phyloP scores from a whole-genome alignment of 2,329 filamentous ascomycete species.

The Diplodia sapinea region DNA sequence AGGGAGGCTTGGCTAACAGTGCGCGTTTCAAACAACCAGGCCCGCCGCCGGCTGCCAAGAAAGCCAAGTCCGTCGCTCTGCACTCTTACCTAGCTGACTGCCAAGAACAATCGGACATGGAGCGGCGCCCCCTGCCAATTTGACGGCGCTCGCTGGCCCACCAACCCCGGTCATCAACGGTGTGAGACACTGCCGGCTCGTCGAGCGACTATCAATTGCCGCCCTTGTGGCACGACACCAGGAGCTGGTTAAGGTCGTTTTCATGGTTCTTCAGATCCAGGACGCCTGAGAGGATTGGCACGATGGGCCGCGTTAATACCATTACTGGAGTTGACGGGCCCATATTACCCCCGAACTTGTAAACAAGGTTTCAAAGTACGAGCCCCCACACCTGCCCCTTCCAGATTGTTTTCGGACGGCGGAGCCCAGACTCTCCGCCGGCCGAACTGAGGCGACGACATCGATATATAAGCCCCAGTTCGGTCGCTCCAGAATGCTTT shows the following conservation, averaged over 20 bases:
- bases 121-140: constrained; percentile 10
- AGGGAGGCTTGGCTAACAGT: constrained; percentile 9
- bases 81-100: constrained; percentile 13
- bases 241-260: constrained; percentile 24
- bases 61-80: constrained; percentile 7
- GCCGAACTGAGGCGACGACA: background rate
- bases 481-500: background rate
- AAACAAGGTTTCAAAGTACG: constrained; percentile 19
- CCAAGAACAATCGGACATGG: background rate
- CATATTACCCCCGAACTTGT: background rate
- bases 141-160: background rate
- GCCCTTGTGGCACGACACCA: background rate
- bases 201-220: background rate
- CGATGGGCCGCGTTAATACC: background rate
- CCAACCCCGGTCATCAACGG: background rate
- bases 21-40: constrained; percentile 8
- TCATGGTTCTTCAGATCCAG: constrained; percentile 12
- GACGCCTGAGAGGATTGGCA: background rate
- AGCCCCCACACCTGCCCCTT: constrained; percentile 19
- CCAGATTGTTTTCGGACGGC: constrained; percentile 20
- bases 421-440: background rate
- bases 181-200: background rate
- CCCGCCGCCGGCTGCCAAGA: background rate
- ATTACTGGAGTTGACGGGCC: background rate
- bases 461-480: constrained; percentile 8